phyloP scores from a whole-genome alignment of 768 basidiomycete genomes.

The Lactarius hengduanensis region DNA sequence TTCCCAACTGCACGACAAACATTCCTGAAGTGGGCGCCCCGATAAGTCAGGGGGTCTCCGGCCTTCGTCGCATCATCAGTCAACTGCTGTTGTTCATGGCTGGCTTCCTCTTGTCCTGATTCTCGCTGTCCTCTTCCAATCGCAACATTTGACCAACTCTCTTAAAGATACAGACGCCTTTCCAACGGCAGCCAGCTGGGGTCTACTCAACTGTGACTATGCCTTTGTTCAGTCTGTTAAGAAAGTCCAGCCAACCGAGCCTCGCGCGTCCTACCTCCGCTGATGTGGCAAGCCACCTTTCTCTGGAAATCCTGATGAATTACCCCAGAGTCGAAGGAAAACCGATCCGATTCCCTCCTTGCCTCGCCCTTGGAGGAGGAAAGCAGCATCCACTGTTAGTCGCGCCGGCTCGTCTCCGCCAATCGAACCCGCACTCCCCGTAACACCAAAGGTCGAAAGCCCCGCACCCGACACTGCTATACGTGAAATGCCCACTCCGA shows the following conservation, averaged over 20 bases:
- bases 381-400: not conserved
- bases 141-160: not conserved
- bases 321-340: not conserved
- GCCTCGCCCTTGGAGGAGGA: constrained; percentile 6
- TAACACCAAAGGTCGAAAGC: not conserved
- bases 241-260: not conserved
- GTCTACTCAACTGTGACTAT: not conserved
- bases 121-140: not conserved
- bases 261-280: not conserved
- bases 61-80: not conserved
- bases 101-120: not conserved
- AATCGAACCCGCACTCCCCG: not conserved
- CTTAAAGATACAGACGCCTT: not conserved
- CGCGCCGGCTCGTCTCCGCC: not conserved
- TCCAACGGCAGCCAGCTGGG: not conserved
- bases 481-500: constrained; percentile 2
- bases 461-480: not conserved
- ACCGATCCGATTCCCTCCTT: not conserved
- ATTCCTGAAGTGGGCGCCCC: not conserved
- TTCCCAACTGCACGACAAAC: no score
- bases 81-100: no score
- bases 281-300: not conserved
- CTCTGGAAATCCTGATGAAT: not conserved
- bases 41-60: not conserved
- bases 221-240: constrained; percentile 4